phyloP scores from a whole-genome alignment of 805 yeast genomes.

The Metschnikowia santaceciliae region DNA sequence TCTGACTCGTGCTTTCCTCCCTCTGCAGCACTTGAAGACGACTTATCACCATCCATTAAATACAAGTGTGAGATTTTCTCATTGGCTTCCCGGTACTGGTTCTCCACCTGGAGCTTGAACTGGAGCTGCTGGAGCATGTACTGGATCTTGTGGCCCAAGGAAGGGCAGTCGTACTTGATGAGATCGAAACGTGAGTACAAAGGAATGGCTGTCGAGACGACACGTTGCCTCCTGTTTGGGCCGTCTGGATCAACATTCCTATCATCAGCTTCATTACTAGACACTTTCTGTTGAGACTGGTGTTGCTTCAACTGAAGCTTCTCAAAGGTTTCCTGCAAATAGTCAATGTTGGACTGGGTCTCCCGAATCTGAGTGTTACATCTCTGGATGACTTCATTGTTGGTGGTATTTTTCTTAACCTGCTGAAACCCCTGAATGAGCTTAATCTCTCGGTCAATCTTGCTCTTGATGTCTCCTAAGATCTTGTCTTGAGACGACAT shows the following conservation, averaged over 20 bases:
- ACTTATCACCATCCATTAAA: conserved; percentile 85
- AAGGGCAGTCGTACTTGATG: conserved; percentile 89
- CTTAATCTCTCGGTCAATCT: conserved; percentile 84
- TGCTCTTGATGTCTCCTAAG: conserved; percentile 67
- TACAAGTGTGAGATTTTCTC: conserved; percentile 84
- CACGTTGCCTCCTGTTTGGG: conserved; percentile 4
- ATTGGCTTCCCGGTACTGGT: conserved; percentile 88
- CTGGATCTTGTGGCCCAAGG: conserved; percentile 90
- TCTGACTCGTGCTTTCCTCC: conserved; percentile 81
- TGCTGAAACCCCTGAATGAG: conserved; percentile 85
- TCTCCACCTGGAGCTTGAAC: conserved; percentile 89
- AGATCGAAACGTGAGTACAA: conserved; percentile 71
- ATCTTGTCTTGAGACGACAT: conserved; percentile 27
- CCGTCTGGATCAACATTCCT: conserved; percentile 4
- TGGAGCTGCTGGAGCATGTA: conserved; percentile 93
- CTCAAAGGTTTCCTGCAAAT: conserved; percentile 71
- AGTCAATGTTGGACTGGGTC: conserved; percentile 86
- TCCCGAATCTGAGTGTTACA: conserved; percentile 90
- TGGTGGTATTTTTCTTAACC: conserved; percentile 72
- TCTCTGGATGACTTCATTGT: conserved; percentile 79
- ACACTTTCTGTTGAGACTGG: conserved; percentile 9
- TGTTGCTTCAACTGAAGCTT: conserved; percentile 45
- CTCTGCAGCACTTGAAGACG: conserved; percentile 82
- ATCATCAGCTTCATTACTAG: conserved; percentile 6
- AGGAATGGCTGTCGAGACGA: conserved; percentile 26